Base-by-base conservation (phyloP, 208 protist species). In the Leishmania amazonensis region DNA sequence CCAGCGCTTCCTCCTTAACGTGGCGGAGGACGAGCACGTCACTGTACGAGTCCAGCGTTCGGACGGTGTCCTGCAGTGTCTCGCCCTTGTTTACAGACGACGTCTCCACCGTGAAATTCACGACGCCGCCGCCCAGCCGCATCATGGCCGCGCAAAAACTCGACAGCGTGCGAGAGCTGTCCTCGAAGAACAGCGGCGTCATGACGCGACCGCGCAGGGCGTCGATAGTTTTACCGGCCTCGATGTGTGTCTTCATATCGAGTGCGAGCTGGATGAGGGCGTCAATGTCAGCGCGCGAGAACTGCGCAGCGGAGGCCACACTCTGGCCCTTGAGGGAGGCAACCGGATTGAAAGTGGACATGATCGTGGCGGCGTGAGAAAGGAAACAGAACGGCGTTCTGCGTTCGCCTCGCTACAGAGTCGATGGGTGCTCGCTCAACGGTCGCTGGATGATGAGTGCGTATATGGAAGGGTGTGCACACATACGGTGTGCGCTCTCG, bases 1-100 rank as follows among this genome's bases (percentile, higher is more conserved):
- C 85, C n/a, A 98, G 86, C 35, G 96, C 89, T 68, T 96, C 96
- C 70, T 91, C 89, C 76, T 95, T 81, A 35, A 98, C 98, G 88
- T 99, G 99, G 57, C 99, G 94, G 75, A 99, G 87, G 3, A 99
- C 98, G 19, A 99, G 92, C 3, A 97, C 93, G 84, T 99, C 99
- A 83, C 89, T 91, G 89, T 99, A 99, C 28, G 86, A 65, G 76
- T 94, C 90, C 19, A 98, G 75, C 51, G 90, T 91, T 47, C 93
- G 93, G n/a, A 98, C 85, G 38, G 95, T 98, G 79, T 98, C 95
- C 72, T 89, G 78, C 17, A 98, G 87, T 40, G 91, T 90, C 81
- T 98, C 95, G 65, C 95, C 95, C 83, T 98, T 98, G 82, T 90
- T 95, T 38, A 95, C 85, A 3, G 90, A 95, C 42, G 90, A 94